Base-by-base conservation (phyloP, 345 rosid genomes). In the Citrus maxima region DNA sequence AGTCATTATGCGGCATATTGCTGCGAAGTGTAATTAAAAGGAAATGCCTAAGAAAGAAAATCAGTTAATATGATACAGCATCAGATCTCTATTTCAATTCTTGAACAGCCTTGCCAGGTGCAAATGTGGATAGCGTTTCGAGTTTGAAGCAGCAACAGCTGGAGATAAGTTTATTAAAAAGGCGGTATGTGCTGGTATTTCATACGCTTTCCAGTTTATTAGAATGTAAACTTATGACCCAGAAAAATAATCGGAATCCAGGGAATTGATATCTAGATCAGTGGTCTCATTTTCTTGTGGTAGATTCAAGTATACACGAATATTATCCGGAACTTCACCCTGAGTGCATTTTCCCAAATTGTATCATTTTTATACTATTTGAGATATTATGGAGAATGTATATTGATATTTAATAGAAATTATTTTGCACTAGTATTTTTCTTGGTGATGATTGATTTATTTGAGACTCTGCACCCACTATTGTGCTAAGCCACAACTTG, bases 21-120 rank as follows among this genome's bases (percentile, higher is more conserved):
- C 85, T 46, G 49, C 70, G 10, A 46, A 65, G 63, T 60, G 73
- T 28, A 55, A 64, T 70, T 38, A 71, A 32, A 70, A 35, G 79
- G 32, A n/a, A 24, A 46, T 21, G 66, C 35, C 49, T 32, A 30
- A 28, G 54, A 32, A 63, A 63, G 70, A 42, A 75, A 32, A 19
- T 10, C 65, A 46, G 77, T 67, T 38, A 60, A 61, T 27, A 60
- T 35, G 58, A 74, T 60, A 74, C 58, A 62, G 38, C 1, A 6
- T n/a, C 22, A 10, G 55, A 25, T 62, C 25, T 35, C 67, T 28
- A 42, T 46, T 62, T 30, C 14, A 18, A 22, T 12, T 27, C 24
- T 28, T 58, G 7, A 35, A 30, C 40, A 5, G n/a, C 32, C 25
- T 1, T 75, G 32, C 62, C 61, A 46, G 42, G 49, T 49, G 32